phyloP scores from a whole-genome alignment of 225 moss, liverwort and hornwort genomes.

The Anthoceros angustus region DNA sequence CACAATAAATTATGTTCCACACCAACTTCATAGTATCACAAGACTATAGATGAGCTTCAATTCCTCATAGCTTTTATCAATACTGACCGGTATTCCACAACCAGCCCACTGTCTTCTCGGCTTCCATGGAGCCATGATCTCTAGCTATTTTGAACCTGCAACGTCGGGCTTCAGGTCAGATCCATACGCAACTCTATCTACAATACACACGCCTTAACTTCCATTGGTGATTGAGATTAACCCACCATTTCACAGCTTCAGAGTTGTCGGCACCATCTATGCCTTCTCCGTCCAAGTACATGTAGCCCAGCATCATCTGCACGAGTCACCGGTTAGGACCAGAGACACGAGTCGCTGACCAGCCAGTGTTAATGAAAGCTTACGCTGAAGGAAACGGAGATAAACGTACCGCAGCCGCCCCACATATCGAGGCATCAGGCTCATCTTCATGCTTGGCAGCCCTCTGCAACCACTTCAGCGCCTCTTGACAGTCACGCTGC shows the following conservation, averaged over 20 bases:
- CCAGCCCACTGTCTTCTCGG: neutral
- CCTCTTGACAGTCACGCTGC: neutral
- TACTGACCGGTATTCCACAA: conserved; percentile 1
- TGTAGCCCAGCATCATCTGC: conserved; percentile 5
- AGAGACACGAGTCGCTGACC: too few relatives aligned
- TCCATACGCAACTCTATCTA: neutral
- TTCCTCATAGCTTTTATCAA: neutral
- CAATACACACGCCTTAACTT: neutral
- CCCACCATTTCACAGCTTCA: neutral
- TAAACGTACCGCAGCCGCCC: neutral
- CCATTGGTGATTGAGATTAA: neutral
- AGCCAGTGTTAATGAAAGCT: too few relatives aligned
- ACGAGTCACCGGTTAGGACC: neutral
- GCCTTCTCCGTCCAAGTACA: conserved; percentile 4
- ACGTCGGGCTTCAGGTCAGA: neutral
- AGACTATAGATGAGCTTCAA: too few relatives aligned
- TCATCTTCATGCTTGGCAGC: neutral
- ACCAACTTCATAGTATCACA: too few relatives aligned
- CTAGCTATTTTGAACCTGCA: conserved; percentile 2
- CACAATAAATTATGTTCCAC: too few relatives aligned
- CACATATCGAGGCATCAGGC: neutral
- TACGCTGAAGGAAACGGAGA: too few relatives aligned
- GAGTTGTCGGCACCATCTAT: neutral
- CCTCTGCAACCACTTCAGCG: conserved; percentile 2
- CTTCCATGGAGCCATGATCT: neutral